Percentiles rank a stretch among this genome's conserved stretches.
Evolutionary conservation across 2,329 filamentous ascomycete species (phyloP).

Genomic region (Rhinocladiella mackenziei): DNA sequence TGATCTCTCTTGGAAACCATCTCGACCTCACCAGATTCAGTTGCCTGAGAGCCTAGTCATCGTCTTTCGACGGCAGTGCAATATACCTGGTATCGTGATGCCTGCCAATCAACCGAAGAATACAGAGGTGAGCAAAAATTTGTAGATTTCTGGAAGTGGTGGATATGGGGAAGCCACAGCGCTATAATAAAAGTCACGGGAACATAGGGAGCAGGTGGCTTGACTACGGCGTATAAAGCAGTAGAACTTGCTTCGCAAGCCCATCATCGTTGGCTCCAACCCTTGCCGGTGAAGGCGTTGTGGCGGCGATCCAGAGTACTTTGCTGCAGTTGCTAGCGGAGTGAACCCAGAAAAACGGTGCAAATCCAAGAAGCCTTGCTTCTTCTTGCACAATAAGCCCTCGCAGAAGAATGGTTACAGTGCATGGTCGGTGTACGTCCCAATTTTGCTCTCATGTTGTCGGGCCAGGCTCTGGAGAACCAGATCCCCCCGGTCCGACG

Average conservation of each 20-base stretch:
- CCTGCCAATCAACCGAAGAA: too few species aligned
- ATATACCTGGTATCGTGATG: too few species aligned
- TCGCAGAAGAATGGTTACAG: conserved; percentile 10
- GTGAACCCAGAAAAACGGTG: conserved; percentile 7
- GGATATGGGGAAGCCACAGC: too few species aligned
- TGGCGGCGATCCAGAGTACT: conserved; percentile 11
- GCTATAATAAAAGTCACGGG: too few species aligned
- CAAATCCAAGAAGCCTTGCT: conserved; percentile 7
- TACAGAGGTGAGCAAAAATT: too few species aligned
- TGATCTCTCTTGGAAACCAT: too few species aligned
- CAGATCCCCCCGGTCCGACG: conserved; percentile 10
- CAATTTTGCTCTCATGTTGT: conserved; percentile 8
- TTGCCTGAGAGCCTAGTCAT: too few species aligned
- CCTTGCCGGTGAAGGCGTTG: conserved; percentile 28
- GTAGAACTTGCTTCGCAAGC: conserved; percentile 40
- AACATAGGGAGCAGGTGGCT: too few species aligned
- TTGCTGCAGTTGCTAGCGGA: conserved; percentile 11
- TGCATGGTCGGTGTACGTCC: conserved; percentile 6
- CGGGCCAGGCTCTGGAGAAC: conserved; percentile 5
- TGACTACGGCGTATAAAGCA: too few species aligned
- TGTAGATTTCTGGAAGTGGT: too few species aligned
- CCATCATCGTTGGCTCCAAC: conserved; percentile 46
- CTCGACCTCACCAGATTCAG: too few species aligned
- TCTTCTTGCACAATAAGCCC: conserved; percentile 16
- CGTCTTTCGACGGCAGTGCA: too few species aligned